phyloP scores from a whole-genome alignment of 108 stramenopile species.

The Nitzschia sp. region DNA sequence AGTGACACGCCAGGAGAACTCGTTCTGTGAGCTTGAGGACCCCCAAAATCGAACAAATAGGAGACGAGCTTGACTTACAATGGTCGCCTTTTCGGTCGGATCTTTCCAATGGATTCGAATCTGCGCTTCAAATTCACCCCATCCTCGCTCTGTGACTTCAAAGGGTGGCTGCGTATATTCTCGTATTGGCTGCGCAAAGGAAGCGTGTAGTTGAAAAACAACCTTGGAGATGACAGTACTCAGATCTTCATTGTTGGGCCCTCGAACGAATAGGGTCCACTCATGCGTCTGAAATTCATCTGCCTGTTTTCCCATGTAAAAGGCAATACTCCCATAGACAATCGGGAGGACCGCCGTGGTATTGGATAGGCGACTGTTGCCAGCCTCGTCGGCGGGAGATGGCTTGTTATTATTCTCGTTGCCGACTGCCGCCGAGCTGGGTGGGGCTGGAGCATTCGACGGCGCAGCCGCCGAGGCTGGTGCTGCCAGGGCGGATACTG shows the following conservation, averaged over 20 bases:
- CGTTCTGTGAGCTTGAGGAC: neutral
- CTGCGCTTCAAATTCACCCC: slow-evolving; percentile 98
- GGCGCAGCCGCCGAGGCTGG: neutral
- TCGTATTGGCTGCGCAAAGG: slow-evolving; percentile 86
- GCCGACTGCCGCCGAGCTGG: neutral
- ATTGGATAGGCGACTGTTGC: slow-evolving; percentile 22
- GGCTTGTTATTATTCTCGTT: neutral
- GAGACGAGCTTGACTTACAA: slow-evolving; percentile 31
- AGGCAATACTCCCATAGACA: slow-evolving; percentile 92
- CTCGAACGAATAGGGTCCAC: slow-evolving; percentile 90
- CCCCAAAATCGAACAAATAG: neutral
- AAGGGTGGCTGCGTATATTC: slow-evolving; percentile 85
- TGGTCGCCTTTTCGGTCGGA: slow-evolving; percentile 65
- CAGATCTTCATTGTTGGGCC: slow-evolving; percentile 88
- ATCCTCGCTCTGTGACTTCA: slow-evolving; percentile 94
- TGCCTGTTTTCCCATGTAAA: slow-evolving; percentile 85
- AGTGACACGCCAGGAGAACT: no score
- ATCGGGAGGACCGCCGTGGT: slow-evolving; percentile 88
- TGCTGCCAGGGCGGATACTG: neutral
- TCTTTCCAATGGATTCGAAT: slow-evolving; percentile 92
- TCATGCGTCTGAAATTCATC: slow-evolving; percentile 84
- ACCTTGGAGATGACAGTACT: slow-evolving; percentile 82
- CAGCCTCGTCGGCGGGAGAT: neutral
- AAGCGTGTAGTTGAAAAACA: slow-evolving; percentile 95
- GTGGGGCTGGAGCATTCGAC: neutral